phyloP scores from a whole-genome alignment of 805 yeast genomes.

The Lipomyces sp. region DNA sequence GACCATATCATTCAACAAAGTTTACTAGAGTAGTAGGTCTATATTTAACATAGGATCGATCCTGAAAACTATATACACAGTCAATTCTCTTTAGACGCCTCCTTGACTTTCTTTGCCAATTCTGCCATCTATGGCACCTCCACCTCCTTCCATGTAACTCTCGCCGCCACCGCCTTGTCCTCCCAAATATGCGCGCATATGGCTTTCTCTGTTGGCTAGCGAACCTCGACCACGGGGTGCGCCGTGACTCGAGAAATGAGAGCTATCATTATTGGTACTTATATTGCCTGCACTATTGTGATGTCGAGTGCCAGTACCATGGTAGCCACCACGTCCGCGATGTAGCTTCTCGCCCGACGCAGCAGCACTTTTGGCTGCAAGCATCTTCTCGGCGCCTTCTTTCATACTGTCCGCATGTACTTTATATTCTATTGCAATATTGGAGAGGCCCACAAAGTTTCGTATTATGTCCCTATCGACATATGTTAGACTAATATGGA shows the following conservation, averaged over 20 bases:
- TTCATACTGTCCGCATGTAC: constrained; percentile 44
- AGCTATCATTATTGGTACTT: background rate
- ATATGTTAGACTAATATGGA: background rate
- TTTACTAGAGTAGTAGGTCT: background rate
- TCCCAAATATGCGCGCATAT: background rate
- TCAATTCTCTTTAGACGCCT: background rate
- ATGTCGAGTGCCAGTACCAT: constrained; percentile 5
- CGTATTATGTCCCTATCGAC: constrained; percentile 33
- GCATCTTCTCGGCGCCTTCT: constrained; percentile 36
- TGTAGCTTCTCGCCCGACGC: constrained; percentile 19
- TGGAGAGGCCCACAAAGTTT: constrained; percentile 33
- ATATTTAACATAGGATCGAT: background rate
- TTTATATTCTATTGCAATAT: constrained; percentile 40
- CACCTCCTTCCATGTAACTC: background rate
- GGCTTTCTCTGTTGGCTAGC: background rate
- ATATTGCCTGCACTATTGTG: background rate
- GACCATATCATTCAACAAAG: no score
- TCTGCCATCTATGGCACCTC: background rate
- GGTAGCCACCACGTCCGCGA: constrained; percentile 20
- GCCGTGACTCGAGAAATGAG: background rate
- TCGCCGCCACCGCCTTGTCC: constrained; percentile 2
- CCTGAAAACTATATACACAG: background rate
- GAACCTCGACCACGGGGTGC: background rate
- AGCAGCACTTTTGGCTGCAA: constrained; percentile 20
- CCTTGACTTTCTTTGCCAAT: background rate